Conservation (phyloP, 768 basidiomycete genomes). For the Crucibulum laeve region DNA sequence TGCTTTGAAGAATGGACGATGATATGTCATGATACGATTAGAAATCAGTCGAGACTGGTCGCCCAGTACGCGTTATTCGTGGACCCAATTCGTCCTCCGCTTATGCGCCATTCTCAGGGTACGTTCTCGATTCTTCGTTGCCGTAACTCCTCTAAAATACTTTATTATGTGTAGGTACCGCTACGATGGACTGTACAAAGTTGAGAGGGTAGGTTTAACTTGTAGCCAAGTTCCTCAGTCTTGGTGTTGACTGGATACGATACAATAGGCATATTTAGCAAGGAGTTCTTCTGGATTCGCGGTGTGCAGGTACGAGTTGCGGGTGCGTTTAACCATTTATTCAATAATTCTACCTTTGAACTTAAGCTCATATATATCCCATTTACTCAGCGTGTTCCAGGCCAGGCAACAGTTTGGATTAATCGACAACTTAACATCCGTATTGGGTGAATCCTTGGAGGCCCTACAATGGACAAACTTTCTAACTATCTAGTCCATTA, state of each 20-base stretch:
- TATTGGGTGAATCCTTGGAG: no score
- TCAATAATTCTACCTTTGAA: not conserved
- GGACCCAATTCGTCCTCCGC: constrained; percentile 21
- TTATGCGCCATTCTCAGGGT: constrained; percentile 32
- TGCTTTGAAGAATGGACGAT: no score
- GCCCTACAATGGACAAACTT: no score
- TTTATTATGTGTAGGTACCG: constrained; percentile 24
- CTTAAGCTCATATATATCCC: not conserved
- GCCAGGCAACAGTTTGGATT: constrained; percentile 7
- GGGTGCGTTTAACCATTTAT: constrained; percentile 10
- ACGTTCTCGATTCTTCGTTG: constrained; percentile 5
- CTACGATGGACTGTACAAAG: constrained; percentile 38
- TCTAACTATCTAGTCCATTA: no score
- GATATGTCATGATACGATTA: constrained; percentile 6
- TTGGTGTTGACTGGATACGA: not conserved
- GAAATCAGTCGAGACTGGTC: constrained; percentile 23
- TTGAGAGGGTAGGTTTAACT: constrained; percentile 22
- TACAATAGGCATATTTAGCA: constrained; percentile 21
- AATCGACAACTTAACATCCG: no score
- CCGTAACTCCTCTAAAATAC: not conserved
- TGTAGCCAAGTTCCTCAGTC: not conserved
- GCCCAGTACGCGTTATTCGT: constrained; percentile 38
- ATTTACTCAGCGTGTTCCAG: constrained; percentile 7
- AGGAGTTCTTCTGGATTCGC: constrained; percentile 21
- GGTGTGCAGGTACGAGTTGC: constrained; percentile 25